Conservation (phyloP, 2,329 filamentous ascomycete species). For the Alternaria conjuncta region DNA sequence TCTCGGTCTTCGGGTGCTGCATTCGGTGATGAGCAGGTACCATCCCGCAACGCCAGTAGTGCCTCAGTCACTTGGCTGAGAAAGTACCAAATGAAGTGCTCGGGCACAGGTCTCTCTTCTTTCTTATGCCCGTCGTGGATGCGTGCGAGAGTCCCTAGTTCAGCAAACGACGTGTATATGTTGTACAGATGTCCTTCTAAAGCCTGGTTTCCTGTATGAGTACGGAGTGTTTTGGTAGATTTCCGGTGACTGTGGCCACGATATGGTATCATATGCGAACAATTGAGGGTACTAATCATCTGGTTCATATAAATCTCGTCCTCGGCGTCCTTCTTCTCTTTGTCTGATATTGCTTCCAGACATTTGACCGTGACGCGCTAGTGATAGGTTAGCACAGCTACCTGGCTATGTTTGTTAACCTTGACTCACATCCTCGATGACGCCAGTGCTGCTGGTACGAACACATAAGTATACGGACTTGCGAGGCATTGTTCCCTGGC, state of each 20-base stretch:
- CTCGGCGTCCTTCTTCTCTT: too few species aligned
- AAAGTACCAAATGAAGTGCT: background rate
- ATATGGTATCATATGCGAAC: background rate
- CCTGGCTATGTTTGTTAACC: too few species aligned
- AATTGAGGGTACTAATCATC: background rate
- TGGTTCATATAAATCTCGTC: background rate
- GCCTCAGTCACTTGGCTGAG: background rate
- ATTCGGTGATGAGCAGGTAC: background rate
- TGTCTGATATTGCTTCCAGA: background rate
- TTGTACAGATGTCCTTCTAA: background rate
- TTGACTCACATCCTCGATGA: background rate
- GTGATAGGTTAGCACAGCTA: too few species aligned
- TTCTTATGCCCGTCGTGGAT: background rate
- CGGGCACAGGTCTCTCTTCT: background rate
- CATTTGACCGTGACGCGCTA: background rate
- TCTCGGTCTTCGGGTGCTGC: background rate
- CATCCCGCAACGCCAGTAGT: background rate
- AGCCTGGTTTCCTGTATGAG: too few species aligned
- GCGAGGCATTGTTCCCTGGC: background rate
- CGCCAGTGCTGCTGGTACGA: background rate
- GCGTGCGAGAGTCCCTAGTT: background rate
- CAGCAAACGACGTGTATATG: background rate
- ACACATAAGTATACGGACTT: background rate
- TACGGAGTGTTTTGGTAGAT: background rate
- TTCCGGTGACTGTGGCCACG: background rate